These are phyloP conservation scores for Rhododendron mucronatum DNA, from an alignment of 148 eudicot species.

Conservation along the genomic window DNA sequence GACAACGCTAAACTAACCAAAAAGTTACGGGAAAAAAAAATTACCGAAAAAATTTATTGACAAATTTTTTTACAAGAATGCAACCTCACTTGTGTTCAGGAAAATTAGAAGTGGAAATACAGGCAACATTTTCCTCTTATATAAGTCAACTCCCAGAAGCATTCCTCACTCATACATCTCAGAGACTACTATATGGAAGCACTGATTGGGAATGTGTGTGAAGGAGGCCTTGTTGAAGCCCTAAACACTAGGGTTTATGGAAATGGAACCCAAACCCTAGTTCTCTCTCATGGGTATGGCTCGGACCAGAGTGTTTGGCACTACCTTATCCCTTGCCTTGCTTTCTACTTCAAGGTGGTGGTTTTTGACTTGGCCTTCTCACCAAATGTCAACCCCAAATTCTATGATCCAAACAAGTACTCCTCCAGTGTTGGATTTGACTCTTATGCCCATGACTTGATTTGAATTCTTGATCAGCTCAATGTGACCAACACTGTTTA, in stretches of 20 bases:
- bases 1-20: too few relatives aligned
- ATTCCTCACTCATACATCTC: neutral
- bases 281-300: slow-evolving; percentile 34
- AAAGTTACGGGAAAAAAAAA: too few relatives aligned
- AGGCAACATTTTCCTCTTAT: neutral
- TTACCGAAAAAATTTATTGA: too few relatives aligned
- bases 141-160: neutral
- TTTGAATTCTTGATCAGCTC: slow-evolving; percentile 30
- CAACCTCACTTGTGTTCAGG: neutral
- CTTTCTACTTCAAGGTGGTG: slow-evolving; percentile 27
- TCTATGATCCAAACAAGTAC: slow-evolving; percentile 30
- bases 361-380: slow-evolving; percentile 32
- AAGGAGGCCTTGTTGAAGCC: slow-evolving; percentile 27
- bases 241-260: slow-evolving; percentile 28
- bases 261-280: slow-evolving; percentile 26
- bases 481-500: slow-evolving; percentile 17
- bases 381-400: slow-evolving; percentile 20
- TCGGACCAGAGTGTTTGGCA: slow-evolving; percentile 36
- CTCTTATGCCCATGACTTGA: slow-evolving; percentile 31
- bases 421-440: slow-evolving; percentile 3
- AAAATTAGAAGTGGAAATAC: neutral
- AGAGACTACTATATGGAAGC: neutral
- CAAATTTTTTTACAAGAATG: too few relatives aligned
- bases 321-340: slow-evolving; percentile 27
- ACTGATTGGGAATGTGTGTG: neutral